phyloP scores from a whole-genome alignment of 164 flowering plant genomes.

The Vitis labrusca region DNA sequence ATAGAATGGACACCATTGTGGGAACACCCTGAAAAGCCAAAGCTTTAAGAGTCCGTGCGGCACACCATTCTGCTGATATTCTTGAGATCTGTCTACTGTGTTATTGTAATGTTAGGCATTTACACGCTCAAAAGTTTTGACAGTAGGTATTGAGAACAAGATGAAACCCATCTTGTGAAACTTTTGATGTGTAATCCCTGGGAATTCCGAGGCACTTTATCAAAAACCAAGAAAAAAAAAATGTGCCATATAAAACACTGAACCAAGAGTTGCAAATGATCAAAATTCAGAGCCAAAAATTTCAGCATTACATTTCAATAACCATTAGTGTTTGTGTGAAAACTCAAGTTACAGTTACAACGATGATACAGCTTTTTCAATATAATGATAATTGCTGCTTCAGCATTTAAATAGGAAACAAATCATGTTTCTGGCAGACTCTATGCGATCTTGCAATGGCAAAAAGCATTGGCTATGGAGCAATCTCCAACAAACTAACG shows the following conservation, averaged over 20 bases:
- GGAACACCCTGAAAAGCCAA: no score
- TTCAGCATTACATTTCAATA: constrained; percentile 3
- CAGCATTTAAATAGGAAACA: not conserved
- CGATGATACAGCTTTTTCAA: not conserved
- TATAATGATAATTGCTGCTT: not conserved
- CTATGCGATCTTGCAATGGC: not conserved
- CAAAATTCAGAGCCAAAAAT: constrained; percentile 4
- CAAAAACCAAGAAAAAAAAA: not conserved
- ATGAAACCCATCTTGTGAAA: no score
- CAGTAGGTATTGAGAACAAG: no score
- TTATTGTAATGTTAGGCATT: no score
- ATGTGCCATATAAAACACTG: not conserved
- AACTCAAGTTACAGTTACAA: not conserved
- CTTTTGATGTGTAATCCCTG: no score
- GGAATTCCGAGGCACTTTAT: no score
- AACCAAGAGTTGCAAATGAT: not conserved
- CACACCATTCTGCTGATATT: no score
- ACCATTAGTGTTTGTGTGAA: not conserved
- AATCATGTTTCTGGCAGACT: not conserved
- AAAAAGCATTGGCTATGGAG: not conserved
- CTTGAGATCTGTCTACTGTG: no score
- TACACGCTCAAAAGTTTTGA: no score
- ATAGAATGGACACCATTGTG: not conserved
- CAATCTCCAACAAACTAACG: constrained; percentile 34
- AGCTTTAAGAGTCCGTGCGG: no score